These are phyloP conservation scores for Diaporthe sp. DNA, from an alignment of 2,329 filamentous ascomycete species.

Conservation along the genomic window DNA sequence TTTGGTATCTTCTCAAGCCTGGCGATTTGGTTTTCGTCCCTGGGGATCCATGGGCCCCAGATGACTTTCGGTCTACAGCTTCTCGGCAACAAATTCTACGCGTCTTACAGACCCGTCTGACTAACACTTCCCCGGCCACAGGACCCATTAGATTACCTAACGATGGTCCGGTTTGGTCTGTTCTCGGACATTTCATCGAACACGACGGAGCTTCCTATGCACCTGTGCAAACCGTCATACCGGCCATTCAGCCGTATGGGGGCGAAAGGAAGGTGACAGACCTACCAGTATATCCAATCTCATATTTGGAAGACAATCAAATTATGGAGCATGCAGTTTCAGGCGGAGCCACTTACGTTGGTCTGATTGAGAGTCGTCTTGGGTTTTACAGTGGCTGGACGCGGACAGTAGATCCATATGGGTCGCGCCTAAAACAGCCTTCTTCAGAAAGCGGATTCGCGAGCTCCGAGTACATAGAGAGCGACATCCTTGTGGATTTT, in stretches of 20 bases:
- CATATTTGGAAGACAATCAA: neutral
- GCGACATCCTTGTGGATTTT: conserved; percentile 16
- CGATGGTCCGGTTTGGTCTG: neutral
- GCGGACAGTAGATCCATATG: neutral
- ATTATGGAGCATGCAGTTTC: neutral
- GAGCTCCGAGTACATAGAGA: neutral
- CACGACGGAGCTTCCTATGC: neutral
- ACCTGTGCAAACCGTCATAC: neutral
- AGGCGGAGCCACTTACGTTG: neutral
- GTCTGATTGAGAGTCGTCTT: neutral
- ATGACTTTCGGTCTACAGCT: fast-evolving
- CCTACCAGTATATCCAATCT: neutral
- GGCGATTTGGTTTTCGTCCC: neutral
- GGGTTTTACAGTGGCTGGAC: conserved; percentile 31
- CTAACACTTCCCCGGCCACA: fast-evolving
- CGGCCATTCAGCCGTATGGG: fast-evolving
- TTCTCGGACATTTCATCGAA: neutral
- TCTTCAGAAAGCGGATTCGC: neutral
- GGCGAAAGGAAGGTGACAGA: neutral
- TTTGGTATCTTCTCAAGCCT: conserved; percentile 5
- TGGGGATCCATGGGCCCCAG: fast-evolving
- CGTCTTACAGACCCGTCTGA: neutral
- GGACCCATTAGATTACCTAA: neutral
- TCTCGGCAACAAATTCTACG: neutral
- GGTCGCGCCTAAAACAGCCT: fast-evolving